A percentile compares a stretch with the other conserved stretches of the same genome.
Conservation (phyloP, 2,329 filamentous ascomycete genomes). For the Trichophyton mentagrophytes region DNA sequence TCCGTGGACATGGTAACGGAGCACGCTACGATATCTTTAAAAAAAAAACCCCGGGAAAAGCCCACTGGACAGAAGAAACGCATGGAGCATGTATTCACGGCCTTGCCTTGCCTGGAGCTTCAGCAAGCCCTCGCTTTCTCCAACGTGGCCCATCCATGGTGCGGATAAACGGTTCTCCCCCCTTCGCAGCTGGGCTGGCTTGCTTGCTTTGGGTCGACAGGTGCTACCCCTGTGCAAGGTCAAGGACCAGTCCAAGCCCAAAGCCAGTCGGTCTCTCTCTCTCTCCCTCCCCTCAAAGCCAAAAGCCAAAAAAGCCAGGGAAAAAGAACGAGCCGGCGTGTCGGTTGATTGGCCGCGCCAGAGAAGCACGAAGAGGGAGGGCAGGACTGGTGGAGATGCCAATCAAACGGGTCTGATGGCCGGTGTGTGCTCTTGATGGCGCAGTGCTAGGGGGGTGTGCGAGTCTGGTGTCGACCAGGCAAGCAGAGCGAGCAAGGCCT, state of each 20-base stretch:
- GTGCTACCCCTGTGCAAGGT: background rate
- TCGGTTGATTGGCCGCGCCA: background rate
- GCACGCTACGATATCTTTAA: background rate
- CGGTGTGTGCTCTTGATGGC: background rate
- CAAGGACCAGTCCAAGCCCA: background rate
- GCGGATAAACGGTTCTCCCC: background rate
- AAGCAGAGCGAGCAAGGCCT: background rate
- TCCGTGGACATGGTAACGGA: slow-evolving; percentile 1
- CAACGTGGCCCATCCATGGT: background rate
- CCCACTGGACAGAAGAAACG: background rate
- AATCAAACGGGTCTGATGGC: background rate
- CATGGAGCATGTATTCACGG: no score
- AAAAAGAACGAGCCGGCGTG: background rate
- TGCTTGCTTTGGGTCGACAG: background rate
- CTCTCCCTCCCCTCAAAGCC: no score
- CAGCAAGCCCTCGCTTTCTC: background rate
- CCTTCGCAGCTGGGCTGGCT: background rate
- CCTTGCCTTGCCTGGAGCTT: background rate
- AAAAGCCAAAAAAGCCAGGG: background rate
- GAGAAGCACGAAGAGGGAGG: background rate
- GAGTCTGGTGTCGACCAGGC: background rate
- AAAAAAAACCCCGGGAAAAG: background rate
- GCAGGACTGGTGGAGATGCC: background rate
- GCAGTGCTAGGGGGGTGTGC: background rate
- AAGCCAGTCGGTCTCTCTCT: no score